A percentile compares a stretch with the other conserved stretches of the same genome.
Evolutionary conservation across 441 rosid genomes (phyloP).

Genomic region (Macaranga tanarius): DNA sequence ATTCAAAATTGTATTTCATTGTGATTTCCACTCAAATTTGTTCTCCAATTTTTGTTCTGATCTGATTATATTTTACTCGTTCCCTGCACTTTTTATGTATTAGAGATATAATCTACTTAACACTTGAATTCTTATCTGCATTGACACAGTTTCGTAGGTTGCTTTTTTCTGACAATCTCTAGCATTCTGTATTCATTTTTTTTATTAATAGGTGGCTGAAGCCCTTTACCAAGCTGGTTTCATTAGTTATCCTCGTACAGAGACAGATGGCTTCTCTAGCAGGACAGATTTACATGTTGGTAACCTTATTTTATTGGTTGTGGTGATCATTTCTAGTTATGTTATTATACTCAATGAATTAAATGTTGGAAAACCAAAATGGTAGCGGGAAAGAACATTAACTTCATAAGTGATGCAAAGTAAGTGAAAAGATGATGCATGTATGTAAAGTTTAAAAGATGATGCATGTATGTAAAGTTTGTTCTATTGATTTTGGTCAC

Average conservation of each 20-base stretch:
- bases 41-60: not conserved
- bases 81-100: not conserved
- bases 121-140: not conserved
- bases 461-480: not conserved
- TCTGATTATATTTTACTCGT: not conserved
- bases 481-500: not conserved
- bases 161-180: slow-evolving; percentile 6
- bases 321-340: slow-evolving; percentile 14
- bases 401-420: not conserved
- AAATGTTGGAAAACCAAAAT: slow-evolving; percentile 2
- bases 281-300: slow-evolving; percentile 91
- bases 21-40: not conserved
- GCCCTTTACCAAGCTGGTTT: slow-evolving; percentile 94
- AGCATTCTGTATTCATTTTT: slow-evolving; percentile 11
- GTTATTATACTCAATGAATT: not conserved
- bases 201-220: slow-evolving; percentile 79
- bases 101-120: not conserved
- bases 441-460: not conserved
- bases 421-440: not conserved
- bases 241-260: slow-evolving; percentile 99
- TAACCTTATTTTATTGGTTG: slow-evolving; percentile 31
- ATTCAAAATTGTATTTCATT: not conserved
- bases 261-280: slow-evolving; percentile 82
- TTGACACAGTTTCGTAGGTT: not conserved
- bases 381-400: not conserved